Evolutionary conservation across 257 asterid genomes (phyloP).

Genomic region (Solanum bulbocastanum): DNA sequence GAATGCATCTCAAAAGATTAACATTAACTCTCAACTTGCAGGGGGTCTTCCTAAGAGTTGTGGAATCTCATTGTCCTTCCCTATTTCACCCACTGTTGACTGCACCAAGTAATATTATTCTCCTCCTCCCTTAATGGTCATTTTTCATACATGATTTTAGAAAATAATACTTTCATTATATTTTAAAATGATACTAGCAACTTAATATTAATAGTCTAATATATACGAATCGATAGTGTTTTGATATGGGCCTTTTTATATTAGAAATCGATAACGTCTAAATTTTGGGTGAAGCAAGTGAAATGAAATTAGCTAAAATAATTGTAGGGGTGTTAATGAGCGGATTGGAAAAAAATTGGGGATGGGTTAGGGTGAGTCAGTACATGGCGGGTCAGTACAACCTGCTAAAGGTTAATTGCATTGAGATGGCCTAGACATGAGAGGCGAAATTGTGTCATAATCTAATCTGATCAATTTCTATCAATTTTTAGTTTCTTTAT

Average conservation of each 20-base stretch:
- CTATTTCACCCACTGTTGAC: conserved; percentile 37
- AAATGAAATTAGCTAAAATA: neutral
- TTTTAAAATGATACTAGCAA: no score
- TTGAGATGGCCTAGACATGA: no score
- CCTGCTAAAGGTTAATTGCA: no score
- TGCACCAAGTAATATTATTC: conserved; percentile 45
- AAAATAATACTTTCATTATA: no score
- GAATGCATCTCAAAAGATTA: conserved; percentile 29
- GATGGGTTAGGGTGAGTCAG: no score
- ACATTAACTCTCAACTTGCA: conserved; percentile 28
- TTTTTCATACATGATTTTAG: neutral
- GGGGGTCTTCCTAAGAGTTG: conserved; percentile 38
- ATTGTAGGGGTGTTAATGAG: no score
- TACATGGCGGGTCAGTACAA: no score
- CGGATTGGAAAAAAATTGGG: no score
- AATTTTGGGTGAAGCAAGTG: neutral
- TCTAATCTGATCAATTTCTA: no score
- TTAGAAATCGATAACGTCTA: neutral
- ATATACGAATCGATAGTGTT: neutral
- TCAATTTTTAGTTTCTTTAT: no score
- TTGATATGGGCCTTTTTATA: neutral
- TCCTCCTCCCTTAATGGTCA: neutral
- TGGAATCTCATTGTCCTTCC: conserved; percentile 36
- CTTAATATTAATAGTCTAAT: no score
- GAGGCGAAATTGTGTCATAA: no score